phyloP scores from a whole-genome alignment of 257 asterid genomes.

The Fraxinus quadrangulata region DNA sequence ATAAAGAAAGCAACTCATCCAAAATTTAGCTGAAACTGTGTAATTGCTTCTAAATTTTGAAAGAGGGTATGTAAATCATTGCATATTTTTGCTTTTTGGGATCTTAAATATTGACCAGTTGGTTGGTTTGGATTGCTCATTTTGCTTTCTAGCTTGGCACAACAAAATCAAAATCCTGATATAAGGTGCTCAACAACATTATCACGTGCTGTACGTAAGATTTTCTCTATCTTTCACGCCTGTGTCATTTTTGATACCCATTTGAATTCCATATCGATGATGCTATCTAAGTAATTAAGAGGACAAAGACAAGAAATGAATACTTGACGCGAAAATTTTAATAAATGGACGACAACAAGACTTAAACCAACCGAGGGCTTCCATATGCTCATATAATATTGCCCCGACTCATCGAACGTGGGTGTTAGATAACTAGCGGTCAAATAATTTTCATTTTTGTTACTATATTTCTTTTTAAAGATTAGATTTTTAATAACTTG shows the following conservation, averaged over 20 bases:
- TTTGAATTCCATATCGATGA: not conserved
- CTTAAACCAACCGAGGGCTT: too few relatives aligned
- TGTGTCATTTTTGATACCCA: not conserved
- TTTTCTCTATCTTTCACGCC: not conserved
- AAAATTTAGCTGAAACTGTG: not conserved
- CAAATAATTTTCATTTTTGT: too few relatives aligned
- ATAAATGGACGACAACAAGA: not conserved
- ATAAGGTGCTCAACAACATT: not conserved
- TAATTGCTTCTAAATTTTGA: slow-evolving; percentile 33
- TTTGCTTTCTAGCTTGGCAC: not conserved
- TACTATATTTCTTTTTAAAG: too few relatives aligned
- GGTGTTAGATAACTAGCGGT: too few relatives aligned
- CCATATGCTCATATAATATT: too few relatives aligned
- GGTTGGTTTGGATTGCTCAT: not conserved
- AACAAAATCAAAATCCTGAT: not conserved
- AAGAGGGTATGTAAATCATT: slow-evolving; percentile 11
- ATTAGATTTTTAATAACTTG: too few relatives aligned
- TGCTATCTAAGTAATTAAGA: not conserved
- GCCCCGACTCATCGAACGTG: too few relatives aligned
- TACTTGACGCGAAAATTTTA: not conserved
- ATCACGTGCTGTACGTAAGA: not conserved
- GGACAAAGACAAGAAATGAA: too few relatives aligned
- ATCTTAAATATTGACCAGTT: not conserved
- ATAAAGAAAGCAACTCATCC: slow-evolving; percentile 31
- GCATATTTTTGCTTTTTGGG: not conserved